These are phyloP conservation scores for Sungouiella thailandica DNA, from an alignment of 805 yeast genomes.

Conservation along the genomic window DNA sequence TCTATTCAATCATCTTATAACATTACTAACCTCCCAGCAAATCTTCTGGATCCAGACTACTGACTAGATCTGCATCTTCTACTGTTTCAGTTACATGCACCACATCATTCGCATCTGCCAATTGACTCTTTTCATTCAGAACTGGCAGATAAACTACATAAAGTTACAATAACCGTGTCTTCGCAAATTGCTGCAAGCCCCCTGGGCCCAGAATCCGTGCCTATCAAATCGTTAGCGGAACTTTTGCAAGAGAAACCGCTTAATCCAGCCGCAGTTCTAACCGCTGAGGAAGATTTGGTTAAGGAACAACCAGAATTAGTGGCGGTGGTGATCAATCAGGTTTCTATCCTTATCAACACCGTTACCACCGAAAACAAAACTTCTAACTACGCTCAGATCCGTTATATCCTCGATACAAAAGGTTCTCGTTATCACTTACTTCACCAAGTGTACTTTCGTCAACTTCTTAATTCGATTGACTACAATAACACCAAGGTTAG, in stretches of 20 bases:
- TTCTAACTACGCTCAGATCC: conserved; percentile 40
- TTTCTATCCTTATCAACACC: conserved; percentile 46
- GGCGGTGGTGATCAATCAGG: conserved; percentile 45
- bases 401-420: conserved; percentile 32
- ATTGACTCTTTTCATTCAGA: background rate
- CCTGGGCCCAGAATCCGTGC: conserved; percentile 28
- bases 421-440: conserved; percentile 5
- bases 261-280: conserved; percentile 1
- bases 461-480: conserved; percentile 2
- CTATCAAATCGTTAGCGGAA: conserved; percentile 6
- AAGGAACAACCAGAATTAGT: conserved; percentile 24
- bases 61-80: conserved; percentile 34
- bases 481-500: no score
- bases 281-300: conserved; percentile 4
- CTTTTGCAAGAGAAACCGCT: conserved; percentile 9
- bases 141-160: conserved; percentile 4
- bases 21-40: no score
- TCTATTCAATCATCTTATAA: no score
- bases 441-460: conserved; percentile 8
- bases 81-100: no score
- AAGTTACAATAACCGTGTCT: conserved; percentile 26
- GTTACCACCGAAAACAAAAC: conserved; percentile 37
- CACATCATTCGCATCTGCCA: conserved; percentile 2
- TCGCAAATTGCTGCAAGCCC: conserved; percentile 31
- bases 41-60: conserved; percentile 24